Percentiles rank a stretch among this genome's conserved stretches.
phyloP scores from a whole-genome alignment of 768 basidiomycete genomes.

The Suillus fuscotomentosus region DNA sequence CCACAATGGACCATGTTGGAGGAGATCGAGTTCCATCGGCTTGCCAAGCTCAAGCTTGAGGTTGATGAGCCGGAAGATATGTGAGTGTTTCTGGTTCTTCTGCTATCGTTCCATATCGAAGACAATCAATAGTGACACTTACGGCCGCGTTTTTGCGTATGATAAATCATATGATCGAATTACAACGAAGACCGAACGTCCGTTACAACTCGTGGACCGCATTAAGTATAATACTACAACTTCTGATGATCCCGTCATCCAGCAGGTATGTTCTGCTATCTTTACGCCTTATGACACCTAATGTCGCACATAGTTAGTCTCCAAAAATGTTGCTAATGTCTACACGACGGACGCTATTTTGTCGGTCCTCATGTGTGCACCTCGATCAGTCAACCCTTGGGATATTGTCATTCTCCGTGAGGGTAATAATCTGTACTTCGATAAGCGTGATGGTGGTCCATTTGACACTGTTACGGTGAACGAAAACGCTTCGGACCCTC shows the following conservation, averaged over 20 bases:
- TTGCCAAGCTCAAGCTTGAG: conserved; percentile 89
- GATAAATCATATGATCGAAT: conserved; percentile 95
- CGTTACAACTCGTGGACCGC: conserved; percentile 89
- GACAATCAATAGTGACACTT: conserved; percentile 56
- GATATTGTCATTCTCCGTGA: conserved; percentile 95
- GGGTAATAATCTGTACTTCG: conserved; percentile 91
- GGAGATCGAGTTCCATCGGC: conserved; percentile 93
- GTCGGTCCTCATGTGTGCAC: conserved; percentile 93
- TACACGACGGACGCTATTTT: conserved; percentile 97
- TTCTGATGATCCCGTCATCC: conserved; percentile 96
- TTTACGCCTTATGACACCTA: conserved; percentile 6
- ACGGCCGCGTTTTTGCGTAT: conserved; percentile 90
- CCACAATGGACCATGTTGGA: conserved; percentile 94
- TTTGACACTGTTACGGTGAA: conserved; percentile 98
- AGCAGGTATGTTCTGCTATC: conserved; percentile 56
- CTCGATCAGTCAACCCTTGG: conserved; percentile 97
- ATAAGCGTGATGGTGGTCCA: conserved; percentile 96
- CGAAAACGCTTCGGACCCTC: conserved; percentile 96
- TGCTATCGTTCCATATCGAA: not conserved
- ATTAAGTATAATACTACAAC: conserved; percentile 98
- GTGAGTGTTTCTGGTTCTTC: conserved; percentile 44
- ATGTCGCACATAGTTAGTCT: conserved; percentile 57
- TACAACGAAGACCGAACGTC: conserved; percentile 88
- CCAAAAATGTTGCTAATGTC: conserved; percentile 78
- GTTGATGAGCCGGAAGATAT: conserved; percentile 90